phyloP scores from a whole-genome alignment of 2,329 filamentous ascomycete species.

The Trichophyton rubrum region DNA sequence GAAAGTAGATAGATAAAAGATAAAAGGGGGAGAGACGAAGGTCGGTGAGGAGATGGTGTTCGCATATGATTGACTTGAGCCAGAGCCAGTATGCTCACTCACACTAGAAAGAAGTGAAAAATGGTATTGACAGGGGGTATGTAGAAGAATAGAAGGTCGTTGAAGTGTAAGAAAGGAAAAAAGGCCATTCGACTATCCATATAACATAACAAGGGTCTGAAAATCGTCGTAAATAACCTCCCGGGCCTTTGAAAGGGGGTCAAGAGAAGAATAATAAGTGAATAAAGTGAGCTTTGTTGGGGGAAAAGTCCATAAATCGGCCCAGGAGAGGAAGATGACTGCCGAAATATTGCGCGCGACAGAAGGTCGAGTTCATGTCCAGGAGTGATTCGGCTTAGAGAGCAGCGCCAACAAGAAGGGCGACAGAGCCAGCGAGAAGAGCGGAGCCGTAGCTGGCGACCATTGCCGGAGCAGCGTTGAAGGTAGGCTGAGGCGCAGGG shows the following conservation, averaged over 20 bases:
- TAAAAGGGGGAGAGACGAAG: background rate
- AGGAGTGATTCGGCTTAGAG: constrained; percentile 18
- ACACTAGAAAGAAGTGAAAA: constrained; percentile 5
- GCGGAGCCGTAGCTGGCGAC: constrained; percentile 19
- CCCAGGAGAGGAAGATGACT: background rate
- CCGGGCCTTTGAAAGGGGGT: background rate
- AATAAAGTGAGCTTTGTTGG: background rate
- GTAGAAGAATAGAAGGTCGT: constrained; percentile 1
- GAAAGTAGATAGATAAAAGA: background rate
- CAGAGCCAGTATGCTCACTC: constrained; percentile 1
- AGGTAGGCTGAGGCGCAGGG: constrained; percentile 7
- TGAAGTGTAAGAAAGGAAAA: background rate
- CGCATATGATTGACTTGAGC: background rate
- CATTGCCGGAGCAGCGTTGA: constrained; percentile 13
- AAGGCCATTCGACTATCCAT: background rate
- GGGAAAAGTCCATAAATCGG: background rate
- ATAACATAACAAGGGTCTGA: background rate
- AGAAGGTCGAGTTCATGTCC: background rate
- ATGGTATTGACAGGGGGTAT: constrained; percentile 6
- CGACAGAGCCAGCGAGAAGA: constrained; percentile 28
- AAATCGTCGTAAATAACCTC: constrained; percentile 1
- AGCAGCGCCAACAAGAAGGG: constrained; percentile 24
- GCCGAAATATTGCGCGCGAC: background rate
- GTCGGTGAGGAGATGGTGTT: background rate
- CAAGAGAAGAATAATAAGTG: background rate